Conservation (phyloP, 768 basidiomycete species). For the Phanerodontia chrysosporium region DNA sequence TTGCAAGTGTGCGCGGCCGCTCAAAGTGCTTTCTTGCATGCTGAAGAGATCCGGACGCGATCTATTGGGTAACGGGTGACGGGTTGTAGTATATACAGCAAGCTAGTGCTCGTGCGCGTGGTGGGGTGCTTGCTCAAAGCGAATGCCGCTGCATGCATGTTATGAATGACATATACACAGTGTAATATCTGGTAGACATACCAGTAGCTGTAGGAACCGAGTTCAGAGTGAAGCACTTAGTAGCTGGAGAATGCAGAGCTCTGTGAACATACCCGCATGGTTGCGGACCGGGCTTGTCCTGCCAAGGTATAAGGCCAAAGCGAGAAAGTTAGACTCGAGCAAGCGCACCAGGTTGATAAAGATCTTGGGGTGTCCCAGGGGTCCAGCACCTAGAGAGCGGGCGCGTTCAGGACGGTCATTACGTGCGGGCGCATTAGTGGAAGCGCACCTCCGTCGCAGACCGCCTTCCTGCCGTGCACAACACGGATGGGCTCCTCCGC, state of each 20-base stretch:
- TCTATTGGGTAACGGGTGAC: not conserved
- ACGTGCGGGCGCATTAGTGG: not conserved
- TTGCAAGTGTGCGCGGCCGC: no score
- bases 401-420: not conserved
- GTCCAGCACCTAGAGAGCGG: conserved; percentile 67
- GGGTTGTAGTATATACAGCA: not conserved
- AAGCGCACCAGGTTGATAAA: conserved; percentile 86
- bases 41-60: not conserved
- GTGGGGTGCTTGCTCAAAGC: conserved; percentile 82
- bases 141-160: conserved; percentile 66
- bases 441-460: conserved; percentile 86
- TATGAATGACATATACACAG: not conserved
- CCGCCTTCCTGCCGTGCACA: conserved; percentile 78
- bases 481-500: conserved; percentile 80
- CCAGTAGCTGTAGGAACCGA: conserved; percentile 28
- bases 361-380: conserved; percentile 95
- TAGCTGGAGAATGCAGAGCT: not conserved
- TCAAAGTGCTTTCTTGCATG: not conserved
- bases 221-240: not conserved
- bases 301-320: not conserved
- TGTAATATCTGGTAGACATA: conserved; percentile 17
- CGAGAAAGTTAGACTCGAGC: not conserved
- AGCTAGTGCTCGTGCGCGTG: conserved; percentile 44
- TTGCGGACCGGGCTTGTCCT: conserved; percentile 87
- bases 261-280: conserved; percentile 73